Evolutionary conservation across 345 rosid genomes (phyloP).

Genomic region (Eucalyptus cloeziana): DNA sequence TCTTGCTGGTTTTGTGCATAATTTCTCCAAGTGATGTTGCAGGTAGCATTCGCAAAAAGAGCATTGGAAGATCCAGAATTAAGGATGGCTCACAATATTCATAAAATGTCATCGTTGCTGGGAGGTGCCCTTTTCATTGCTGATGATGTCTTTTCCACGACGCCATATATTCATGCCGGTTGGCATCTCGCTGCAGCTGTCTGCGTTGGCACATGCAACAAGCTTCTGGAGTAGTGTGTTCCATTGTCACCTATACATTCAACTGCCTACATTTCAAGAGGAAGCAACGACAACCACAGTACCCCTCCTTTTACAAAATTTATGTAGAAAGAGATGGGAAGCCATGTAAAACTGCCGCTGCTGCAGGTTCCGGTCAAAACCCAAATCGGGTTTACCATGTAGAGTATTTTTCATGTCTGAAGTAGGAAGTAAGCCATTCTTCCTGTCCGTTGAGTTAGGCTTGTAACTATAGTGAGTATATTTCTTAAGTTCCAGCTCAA

Average conservation of each 20-base stretch:
- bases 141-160: constrained; percentile 62
- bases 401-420: background rate
- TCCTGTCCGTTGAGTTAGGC: background rate
- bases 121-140: constrained; percentile 88
- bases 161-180: constrained; percentile 86
- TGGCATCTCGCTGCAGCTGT: constrained; percentile 99
- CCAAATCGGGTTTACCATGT: background rate
- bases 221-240: constrained; percentile 63
- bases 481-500: background rate
- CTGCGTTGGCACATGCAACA: constrained; percentile 83
- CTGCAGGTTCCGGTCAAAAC: background rate
- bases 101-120: constrained; percentile 76
- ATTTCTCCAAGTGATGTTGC: background rate
- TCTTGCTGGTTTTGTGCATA: background rate
- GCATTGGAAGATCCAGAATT: constrained; percentile 71
- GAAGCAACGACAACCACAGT: background rate
- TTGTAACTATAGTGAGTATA: background rate
- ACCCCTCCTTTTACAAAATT: background rate
- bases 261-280: background rate
- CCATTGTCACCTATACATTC: background rate
- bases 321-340: background rate
- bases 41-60: constrained; percentile 85
- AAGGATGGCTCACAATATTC: constrained; percentile 58
- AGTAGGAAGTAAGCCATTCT: background rate
- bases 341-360: background rate